Evolutionary conservation across 2,329 filamentous ascomycete species (phyloP), one percentile per base, ranked within the genome.

Genomic region (Fusarium sp.): DNA sequence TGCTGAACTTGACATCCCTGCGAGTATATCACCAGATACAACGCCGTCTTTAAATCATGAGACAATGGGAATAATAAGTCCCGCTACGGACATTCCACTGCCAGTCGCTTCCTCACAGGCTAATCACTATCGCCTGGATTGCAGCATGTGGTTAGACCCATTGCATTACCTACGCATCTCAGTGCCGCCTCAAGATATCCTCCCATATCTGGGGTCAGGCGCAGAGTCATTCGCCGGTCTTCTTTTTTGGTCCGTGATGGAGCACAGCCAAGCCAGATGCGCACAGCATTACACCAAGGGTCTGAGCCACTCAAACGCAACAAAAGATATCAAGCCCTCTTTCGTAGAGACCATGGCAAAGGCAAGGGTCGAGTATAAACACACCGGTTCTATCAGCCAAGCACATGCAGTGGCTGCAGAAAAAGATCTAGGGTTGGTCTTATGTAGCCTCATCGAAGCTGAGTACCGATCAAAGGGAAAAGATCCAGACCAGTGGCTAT

Each of bases 211-310:
- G 0, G 58, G 58, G 0, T 0, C 41, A 0, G 57, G 58, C 4
- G 58, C 58, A 0, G 47, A 47, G 0, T 18, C 47, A 0, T 47
- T 62, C 0, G 47, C 47, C 0, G 58, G 58, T 0, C 35, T 55
- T 46, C 23, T 62, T 1, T 62, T 62, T 8, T 62, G 58, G 58
- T 62, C 58, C 1, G 57, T 62, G 2, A 62, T 62, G 58, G 47
- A 62, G 0, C 58, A 62, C 9, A 41, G 42, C 1, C 58, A 62
- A 17, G 42, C 35, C 4, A 11, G 31, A 3, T 62, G 58, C 6
- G 17, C n/a, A 0, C 35, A 9, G 1, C 52, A 56, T 10, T 18
- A 21, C 6, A 14, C 50, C 11, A 18, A 62, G 3, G 36, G 58
- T 1, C 40, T 62, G 0, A 18, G 18, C 6, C 58, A 62, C 15